Conservation (phyloP, 352 stramenopile species). For the Globisporangium emineosum region DNA sequence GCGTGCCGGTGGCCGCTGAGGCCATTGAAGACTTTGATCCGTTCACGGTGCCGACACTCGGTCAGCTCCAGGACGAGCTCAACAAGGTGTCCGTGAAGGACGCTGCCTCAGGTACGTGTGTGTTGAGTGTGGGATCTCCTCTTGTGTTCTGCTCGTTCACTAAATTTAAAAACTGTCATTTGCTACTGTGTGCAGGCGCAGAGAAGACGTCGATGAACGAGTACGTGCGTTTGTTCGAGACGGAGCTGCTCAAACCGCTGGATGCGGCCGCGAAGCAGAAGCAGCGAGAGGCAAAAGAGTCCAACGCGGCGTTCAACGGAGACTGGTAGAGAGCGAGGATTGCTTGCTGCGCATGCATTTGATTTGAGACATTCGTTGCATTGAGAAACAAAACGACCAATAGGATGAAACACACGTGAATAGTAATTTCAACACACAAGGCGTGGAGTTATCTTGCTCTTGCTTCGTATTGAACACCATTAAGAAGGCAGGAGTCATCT, state of each 20-base stretch:
- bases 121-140: neutral
- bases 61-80: conserved; percentile 79
- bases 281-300: conserved; percentile 65
- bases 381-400: neutral
- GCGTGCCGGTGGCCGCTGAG: conserved; percentile 92
- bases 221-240: conserved; percentile 76
- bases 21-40: conserved; percentile 87
- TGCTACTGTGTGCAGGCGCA: conserved; percentile 18
- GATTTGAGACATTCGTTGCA: neutral
- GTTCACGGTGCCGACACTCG: conserved; percentile 82
- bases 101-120: conserved; percentile 23
- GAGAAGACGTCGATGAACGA: conserved; percentile 64
- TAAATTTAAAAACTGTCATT: conserved; percentile 2
- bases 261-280: conserved; percentile 62
- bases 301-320: conserved; percentile 64
- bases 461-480: neutral
- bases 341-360: neutral
- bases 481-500: neutral
- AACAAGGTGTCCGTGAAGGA: conserved; percentile 46
- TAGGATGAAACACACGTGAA: neutral
- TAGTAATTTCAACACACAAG: neutral
- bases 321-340: conserved; percentile 57
- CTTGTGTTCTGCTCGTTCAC: neutral
- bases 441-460: neutral
- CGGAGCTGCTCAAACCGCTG: conserved; percentile 68